Conservation (phyloP, 768 basidiomycete genomes). For the Nidularia sp. region DNA sequence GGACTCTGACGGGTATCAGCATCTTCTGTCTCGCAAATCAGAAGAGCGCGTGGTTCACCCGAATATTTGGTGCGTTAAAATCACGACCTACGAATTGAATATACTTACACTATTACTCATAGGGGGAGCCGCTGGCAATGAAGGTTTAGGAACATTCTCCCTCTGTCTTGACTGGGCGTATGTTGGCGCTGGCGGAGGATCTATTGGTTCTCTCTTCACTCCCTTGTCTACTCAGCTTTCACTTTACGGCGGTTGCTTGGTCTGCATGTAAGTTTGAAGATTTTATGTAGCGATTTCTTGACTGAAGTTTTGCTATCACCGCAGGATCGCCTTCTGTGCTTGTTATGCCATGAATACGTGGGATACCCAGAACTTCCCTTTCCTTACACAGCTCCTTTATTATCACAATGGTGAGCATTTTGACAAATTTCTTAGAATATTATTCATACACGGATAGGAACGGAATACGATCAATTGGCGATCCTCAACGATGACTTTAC, state of each 20-base stretch:
- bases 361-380: conserved; percentile 54
- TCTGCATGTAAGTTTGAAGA: conserved; percentile 33
- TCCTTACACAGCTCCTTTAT: conserved; percentile 44
- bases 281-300: conserved; percentile 3
- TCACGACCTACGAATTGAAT: background rate
- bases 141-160: conserved; percentile 50
- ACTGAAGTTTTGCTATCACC: background rate
- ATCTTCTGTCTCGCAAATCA: conserved; percentile 39
- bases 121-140: conserved; percentile 46
- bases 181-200: conserved; percentile 26
- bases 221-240: conserved; percentile 45
- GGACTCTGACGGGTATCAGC: conserved; percentile 40
- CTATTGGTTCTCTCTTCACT: conserved; percentile 33
- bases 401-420: conserved; percentile 37
- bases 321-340: conserved; percentile 33
- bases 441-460: conserved; percentile 23
- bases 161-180: conserved; percentile 56
- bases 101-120: conserved; percentile 6
- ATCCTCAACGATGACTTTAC: conserved; percentile 47
- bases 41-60: conserved; percentile 32
- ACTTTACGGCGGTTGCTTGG: conserved; percentile 33
- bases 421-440: background rate
- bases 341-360: conserved; percentile 45
- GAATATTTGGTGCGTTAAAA: conserved; percentile 33
- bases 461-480: conserved; percentile 43